Conservation (phyloP, 2,329 filamentous ascomycete species). For the Emergomyces orientalis region DNA sequence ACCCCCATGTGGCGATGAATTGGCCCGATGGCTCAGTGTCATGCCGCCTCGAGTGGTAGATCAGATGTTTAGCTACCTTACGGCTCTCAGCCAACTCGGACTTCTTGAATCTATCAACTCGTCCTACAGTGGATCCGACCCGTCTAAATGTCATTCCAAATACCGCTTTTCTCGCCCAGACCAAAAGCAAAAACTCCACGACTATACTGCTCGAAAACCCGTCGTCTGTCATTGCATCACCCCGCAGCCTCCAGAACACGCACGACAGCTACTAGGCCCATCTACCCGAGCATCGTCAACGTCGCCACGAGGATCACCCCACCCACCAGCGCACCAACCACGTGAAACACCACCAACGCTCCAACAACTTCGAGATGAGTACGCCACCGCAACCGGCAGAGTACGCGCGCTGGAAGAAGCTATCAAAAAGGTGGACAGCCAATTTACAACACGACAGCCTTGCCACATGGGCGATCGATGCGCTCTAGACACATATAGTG, state of each 20-base stretch:
- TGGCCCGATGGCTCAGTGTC: constrained; percentile 13
- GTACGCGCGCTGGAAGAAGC: constrained; percentile 7
- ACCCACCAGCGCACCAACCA: neutral
- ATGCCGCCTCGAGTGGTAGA: constrained; percentile 13
- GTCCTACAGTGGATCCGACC: neutral
- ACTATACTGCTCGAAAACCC: constrained; percentile 1
- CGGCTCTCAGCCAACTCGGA: neutral
- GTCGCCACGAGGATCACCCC: neutral
- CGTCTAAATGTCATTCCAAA: neutral
- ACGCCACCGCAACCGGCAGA: constrained; percentile 1
- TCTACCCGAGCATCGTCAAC: constrained; percentile 5
- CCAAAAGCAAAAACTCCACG: neutral
- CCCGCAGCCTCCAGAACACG: neutral
- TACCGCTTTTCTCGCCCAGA: constrained; percentile 1
- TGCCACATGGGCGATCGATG: neutral
- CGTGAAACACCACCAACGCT: neutral
- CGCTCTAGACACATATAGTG: neutral
- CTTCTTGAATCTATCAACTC: neutral
- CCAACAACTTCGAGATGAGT: constrained; percentile 9
- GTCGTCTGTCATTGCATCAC: neutral
- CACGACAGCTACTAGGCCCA: neutral
- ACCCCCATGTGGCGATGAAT: constrained; percentile 12
- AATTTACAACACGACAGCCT: constrained; percentile 2
- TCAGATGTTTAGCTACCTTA: constrained; percentile 13
- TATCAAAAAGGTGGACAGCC: constrained; percentile 8